Evolutionary conservation across 139 green algal species (phyloP).

Genomic region (Yamagishiella unicocca): DNA sequence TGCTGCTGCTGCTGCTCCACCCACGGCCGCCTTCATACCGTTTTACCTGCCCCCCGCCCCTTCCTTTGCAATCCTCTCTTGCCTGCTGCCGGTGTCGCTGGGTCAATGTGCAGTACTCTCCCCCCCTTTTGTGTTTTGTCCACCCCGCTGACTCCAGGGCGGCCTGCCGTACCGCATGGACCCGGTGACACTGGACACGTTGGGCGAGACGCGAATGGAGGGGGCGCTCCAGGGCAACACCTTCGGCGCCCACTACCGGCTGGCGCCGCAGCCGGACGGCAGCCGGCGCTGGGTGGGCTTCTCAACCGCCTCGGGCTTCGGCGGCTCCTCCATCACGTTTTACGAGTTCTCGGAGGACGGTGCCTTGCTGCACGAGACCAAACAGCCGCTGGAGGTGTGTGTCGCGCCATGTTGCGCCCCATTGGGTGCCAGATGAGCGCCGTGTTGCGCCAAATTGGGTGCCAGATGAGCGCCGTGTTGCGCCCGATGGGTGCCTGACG

Average conservation of each 20-base stretch:
- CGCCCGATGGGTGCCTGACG: too few relatives aligned
- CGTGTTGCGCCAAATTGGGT: too few relatives aligned
- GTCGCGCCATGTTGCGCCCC: not conserved
- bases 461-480: too few relatives aligned
- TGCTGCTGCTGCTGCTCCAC: too few relatives aligned
- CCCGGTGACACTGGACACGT: slow-evolving; percentile 52
- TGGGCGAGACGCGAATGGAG: slow-evolving; percentile 57
- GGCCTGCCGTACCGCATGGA: slow-evolving; percentile 62
- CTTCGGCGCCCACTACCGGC: slow-evolving; percentile 66
- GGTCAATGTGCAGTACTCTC: too few relatives aligned
- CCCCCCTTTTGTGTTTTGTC: too few relatives aligned
- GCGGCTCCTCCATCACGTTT: slow-evolving; percentile 34
- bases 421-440: not conserved
- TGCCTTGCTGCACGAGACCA: not conserved
- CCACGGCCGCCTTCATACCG: too few relatives aligned
- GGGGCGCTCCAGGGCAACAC: slow-evolving; percentile 48
- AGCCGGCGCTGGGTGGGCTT: slow-evolving; percentile 26
- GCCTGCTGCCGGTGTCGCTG: too few relatives aligned
- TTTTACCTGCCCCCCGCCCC: too few relatives aligned
- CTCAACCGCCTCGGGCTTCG: not conserved
- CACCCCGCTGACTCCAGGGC: slow-evolving; percentile 28
- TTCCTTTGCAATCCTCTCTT: too few relatives aligned
- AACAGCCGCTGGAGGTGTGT: slow-evolving; percentile 47
- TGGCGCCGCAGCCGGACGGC: slow-evolving; percentile 17
- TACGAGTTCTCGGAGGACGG: slow-evolving; percentile 55